Percentiles rank a stretch among this genome's conserved stretches.
These are phyloP conservation scores for Ceratocystis destructans DNA, from an alignment of 2,329 filamentous ascomycete species.

Conservation along the genomic window DNA sequence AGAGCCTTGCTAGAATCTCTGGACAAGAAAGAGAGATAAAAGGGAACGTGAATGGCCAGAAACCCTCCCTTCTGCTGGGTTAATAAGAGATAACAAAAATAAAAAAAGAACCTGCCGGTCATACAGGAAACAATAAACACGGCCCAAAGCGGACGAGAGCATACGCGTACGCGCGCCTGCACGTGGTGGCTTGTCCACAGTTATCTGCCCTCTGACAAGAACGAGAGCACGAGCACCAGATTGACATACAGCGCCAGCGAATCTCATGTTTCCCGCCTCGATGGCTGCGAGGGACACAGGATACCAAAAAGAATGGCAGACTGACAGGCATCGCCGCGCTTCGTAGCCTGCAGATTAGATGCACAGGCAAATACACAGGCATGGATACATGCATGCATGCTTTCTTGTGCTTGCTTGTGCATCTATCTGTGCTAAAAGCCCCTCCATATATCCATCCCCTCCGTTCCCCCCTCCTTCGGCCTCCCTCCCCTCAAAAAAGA, in stretches of 20 bases:
- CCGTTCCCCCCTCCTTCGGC: not conserved
- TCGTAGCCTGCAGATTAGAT: not conserved
- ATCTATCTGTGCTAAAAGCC: not conserved
- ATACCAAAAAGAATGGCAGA: not conserved
- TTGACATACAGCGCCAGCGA: too few relatives aligned
- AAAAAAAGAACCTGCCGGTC: not conserved
- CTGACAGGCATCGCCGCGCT: not conserved
- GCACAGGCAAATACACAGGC: too few relatives aligned
- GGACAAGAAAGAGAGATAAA: not conserved
- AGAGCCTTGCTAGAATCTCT: not conserved
- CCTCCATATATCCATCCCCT: not conserved
- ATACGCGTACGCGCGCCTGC: not conserved
- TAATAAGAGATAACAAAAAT: not conserved
- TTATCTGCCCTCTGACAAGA: not conserved
- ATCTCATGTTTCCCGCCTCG: too few relatives aligned
- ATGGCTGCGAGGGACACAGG: not conserved
- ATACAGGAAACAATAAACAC: not conserved
- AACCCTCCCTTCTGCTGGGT: not conserved
- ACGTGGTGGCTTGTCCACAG: not conserved
- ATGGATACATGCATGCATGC: too few relatives aligned
- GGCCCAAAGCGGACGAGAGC: not conserved
- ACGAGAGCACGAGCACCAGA: not conserved
- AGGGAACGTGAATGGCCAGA: not conserved
- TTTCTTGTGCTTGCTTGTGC: not conserved
- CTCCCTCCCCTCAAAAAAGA: not conserved